Base-by-base conservation (phyloP, 352 stramenopile genomes). In the Phytopythium boreale region DNA sequence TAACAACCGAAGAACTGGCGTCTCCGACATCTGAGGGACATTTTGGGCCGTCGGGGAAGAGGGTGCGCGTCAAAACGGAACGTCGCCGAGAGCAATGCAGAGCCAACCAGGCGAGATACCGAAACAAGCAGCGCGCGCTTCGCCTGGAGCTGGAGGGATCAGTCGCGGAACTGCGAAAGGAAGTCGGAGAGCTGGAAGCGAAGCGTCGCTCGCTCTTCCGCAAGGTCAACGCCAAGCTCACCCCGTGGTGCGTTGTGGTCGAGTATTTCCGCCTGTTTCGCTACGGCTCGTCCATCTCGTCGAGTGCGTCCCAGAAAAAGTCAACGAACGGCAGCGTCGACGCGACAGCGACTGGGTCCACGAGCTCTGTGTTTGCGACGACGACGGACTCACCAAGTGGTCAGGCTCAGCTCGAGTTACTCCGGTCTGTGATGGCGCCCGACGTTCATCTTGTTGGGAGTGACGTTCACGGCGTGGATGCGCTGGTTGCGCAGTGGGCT, bases 21-120 rank as follows among this genome's bases (percentile, higher is more conserved):
- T 39, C 34, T 5, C 8, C 9, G 39, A 1, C 14, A 1, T 46
- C 39, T 3, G 19, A 12, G 2, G 39, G 14, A 2, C 15, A n/a
- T 8, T 0, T 46, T 46, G 39, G 14, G 17, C 39, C 14, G 6
- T n/a, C 39, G 19, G 14, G 39, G 39, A n/a, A 9, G 2, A 46
- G 14, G 39, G 17, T 82, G 47, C 74, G 76, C 26, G n/a, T 73
- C 61, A 82, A 82, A 60, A 82, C 74, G 0, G 60, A 72, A 2
- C 65, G 76, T 10, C 76, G 76, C 3, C 72, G 74, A 17, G 68
- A 85, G 20, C 76, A 85, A 31, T 85, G 76, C 58, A 71, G 76
- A n/a, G 62, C 36, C 2, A 85, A 85, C 62, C 74, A 85, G 56
- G 74, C 74, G 56, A 67, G 74, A 8, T 85, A 85, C 52, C 69